These are phyloP conservation scores for Dactylorhiza incarnata DNA, from an alignment of 106 monocot species.

Conservation along the genomic window DNA sequence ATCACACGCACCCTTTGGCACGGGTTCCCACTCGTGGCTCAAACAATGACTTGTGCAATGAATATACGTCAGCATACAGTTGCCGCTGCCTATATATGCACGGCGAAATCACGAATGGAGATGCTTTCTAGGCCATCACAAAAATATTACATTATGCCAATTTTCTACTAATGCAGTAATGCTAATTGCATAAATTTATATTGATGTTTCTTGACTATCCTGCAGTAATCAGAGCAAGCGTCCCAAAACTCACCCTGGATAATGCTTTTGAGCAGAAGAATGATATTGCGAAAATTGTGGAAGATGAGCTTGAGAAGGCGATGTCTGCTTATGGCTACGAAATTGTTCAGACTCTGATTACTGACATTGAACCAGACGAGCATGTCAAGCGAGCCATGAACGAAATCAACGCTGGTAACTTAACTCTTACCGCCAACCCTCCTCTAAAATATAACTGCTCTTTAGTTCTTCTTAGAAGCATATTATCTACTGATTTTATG, in stretches of 20 bases:
- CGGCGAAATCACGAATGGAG: too few relatives aligned
- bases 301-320: conserved; percentile 79
- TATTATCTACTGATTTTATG: neutral
- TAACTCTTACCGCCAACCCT: neutral
- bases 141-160: too few relatives aligned
- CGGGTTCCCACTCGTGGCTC: too few relatives aligned
- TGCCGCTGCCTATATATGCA: too few relatives aligned
- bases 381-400: conserved; percentile 82
- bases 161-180: too few relatives aligned
- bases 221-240: conserved; percentile 78
- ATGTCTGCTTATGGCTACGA: conserved; percentile 87
- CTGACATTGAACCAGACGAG: conserved; percentile 77
- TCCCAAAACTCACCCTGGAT: conserved; percentile 74
- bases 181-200: too few relatives aligned
- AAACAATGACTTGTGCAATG: too few relatives aligned
- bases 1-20: too few relatives aligned
- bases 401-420: conserved; percentile 72
- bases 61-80: too few relatives aligned
- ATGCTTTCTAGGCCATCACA: too few relatives aligned
- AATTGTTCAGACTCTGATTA: conserved; percentile 79
- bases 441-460: neutral
- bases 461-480: neutral
- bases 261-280: conserved; percentile 85
- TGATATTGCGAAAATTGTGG: conserved; percentile 66
- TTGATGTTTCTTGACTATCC: neutral